A percentile compares a stretch with the other conserved stretches of the same genome.
Evolutionary conservation across 129 eudicot species (phyloP).

Genomic region (sunflower (Helianthus annuus)): HanXRQr2.0-SUNRISE NC_035447.2:14479389-14479888

Average conservation of each 20-base stretch:
- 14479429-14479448: conserved; percentile 16
- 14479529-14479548: conserved; percentile 77
- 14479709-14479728: conserved; percentile 92
- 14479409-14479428: not conserved
- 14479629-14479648: not conserved
- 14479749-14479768: not conserved
- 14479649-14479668: conserved; percentile 2
- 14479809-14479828: conserved; percentile 58
- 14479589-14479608: conserved; percentile 72
- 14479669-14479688: conserved; percentile 25
- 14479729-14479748: conserved; percentile 20
- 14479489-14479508: conserved; percentile 78
- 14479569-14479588: conserved; percentile 73
- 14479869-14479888: conserved; percentile 89
- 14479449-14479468: conserved; percentile 81
- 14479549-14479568: conserved; percentile 82
- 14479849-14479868: conserved; percentile 90
- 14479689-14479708: conserved; percentile 72
- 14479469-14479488: conserved; percentile 75
- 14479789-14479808: not conserved
- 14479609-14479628: conserved; percentile 32
- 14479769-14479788: not conserved
- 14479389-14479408: conserved; percentile 9
- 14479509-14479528: conserved; percentile 56
- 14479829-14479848: conserved; percentile 99